Conservation (phyloP, 2,329 filamentous ascomycete genomes). For the Alternaria incomplexa region DNA sequence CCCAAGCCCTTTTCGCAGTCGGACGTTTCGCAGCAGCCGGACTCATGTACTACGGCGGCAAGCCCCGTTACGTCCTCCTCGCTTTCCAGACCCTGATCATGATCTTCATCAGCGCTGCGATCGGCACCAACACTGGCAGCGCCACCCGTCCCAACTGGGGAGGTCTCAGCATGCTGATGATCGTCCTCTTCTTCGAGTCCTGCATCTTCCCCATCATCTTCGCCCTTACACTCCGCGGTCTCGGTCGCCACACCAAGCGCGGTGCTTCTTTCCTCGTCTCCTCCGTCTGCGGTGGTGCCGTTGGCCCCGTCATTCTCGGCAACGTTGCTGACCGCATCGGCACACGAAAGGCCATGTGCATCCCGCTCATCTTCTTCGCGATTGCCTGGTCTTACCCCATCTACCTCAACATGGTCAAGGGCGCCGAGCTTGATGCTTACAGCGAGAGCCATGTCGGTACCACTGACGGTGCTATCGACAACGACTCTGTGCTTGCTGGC, state of each 20-base stretch:
- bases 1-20: conserved; percentile 46
- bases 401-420: conserved; percentile 46
- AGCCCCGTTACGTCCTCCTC: conserved; percentile 47
- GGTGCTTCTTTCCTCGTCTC: conserved; percentile 48
- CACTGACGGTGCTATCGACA: conserved; percentile 28
- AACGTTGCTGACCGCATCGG: conserved; percentile 44
- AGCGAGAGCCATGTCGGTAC: conserved; percentile 39
- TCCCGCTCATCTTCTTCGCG: conserved; percentile 45
- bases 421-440: conserved; percentile 45
- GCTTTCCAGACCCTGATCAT: conserved; percentile 46
- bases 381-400: conserved; percentile 46
- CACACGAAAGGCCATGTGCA: conserved; percentile 44
- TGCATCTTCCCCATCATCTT: conserved; percentile 51
- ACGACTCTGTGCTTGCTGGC: conserved; percentile 30
- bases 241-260: conserved; percentile 50
- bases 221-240: conserved; percentile 45
- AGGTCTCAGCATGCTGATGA: conserved; percentile 45
- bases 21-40: conserved; percentile 48
- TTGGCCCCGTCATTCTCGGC: conserved; percentile 45
- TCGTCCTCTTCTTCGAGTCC: conserved; percentile 49
- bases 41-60: conserved; percentile 44
- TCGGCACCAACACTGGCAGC: conserved; percentile 40
- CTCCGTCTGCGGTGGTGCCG: conserved; percentile 46
- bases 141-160: conserved; percentile 42
- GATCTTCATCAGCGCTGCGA: conserved; percentile 45